Base-by-base conservation (phyloP, 257 asterid genomes). In the Nemophila menziesii region DNA sequence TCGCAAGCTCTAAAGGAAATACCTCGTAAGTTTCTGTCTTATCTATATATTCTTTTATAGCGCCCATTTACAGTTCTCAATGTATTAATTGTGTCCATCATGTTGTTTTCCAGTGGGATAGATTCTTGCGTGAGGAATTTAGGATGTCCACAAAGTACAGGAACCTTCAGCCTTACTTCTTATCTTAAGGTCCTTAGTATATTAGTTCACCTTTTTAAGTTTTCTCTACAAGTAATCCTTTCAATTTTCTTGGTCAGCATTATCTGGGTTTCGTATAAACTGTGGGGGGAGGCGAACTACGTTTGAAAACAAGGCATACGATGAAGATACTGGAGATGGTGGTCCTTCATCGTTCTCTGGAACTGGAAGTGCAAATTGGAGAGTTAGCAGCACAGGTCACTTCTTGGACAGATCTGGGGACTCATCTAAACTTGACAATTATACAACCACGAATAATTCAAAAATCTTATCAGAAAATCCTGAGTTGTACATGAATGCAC, bases 331-430 rank as follows among this genome's bases (percentile, higher is more conserved):
- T 9, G 39, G 52, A 22, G 11, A 71, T 13, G 81, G 72, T 0
- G 79, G 79, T 17, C 37, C 74, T 20, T 58, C 93, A 20, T 43
- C n/a, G 52, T 67, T 74, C 48, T 45, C 11, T 44, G 16, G 1
- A 2, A 64, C 63, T 24, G 39, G 7, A 12, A 36, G 64, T 38
- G 15, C 12, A 11, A 62, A 74, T 44, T 81, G 89, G 93, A 72
- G 65, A 47, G 55, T 69, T 39, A 77, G 93, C 63, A 67, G 68
- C 69, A 81, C 93, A 1, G 93, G 87, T 29, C 64, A 68, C 65
- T 79, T 69, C 70, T 19, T 70, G 60, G 72, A 72, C 21, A 48
- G 40, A 45, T 11, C 16, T 11, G 51, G 39, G n/a, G 22, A 56
- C 8, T 11, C 7, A 3, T n/a, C n/a, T n/a, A n/a, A n/a, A n/a